Base-by-base conservation (phyloP, 1,139 yeast genomes). In the Suhomyces wounanorum region DNA sequence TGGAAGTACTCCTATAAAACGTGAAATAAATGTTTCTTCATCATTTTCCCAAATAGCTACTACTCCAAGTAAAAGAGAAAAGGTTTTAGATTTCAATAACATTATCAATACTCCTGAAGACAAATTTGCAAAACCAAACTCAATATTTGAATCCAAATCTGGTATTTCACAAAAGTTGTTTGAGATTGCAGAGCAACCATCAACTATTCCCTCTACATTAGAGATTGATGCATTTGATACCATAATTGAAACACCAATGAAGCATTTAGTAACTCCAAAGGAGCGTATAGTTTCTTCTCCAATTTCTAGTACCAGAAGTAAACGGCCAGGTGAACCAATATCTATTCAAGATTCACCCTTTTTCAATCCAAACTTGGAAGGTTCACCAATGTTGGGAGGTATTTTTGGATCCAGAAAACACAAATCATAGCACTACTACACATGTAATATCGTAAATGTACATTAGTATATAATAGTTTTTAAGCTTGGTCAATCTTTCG, bases 311-410 rank as follows among this genome's bases (percentile, higher is more conserved):
- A 49, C 59, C 8, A 46, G 48, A 36, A 53, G 55, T 33, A 59
- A 53, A 16, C 61, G 61, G 49, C 79, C 78, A 1, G 78, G 78
- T 2, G 75, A 71, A 14, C 76, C 75, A 1, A 59, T 69, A 3
- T 61, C 68, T 1, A 48, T 67, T 4, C 60, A 56, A 41, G 67
- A 65, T 13, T 70, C 78, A 1, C 76, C 78, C 5, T 69, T 71
- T 46, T 69, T 61, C 51, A 62, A 58, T 35, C 57, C 68, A 3
- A 53, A 43, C 13, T 50, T 65, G n/a, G 54, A 60, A 40, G 69
- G 67, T 1, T 63, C 70, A 2, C 68, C 69, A 3, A 47, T 54
- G 1, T 14, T 45, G 14, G 43, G 46, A 8, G 49, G 49, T 10
- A 43, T 47, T 9, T 48, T 43, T 28, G 50, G 47, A 21, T 18